A percentile compares a stretch with the other conserved stretches of the same genome.
These are phyloP conservation scores for Chaetomiaceae sp. DNA, from an alignment of 2,329 filamentous ascomycete genomes.

Conservation along the genomic window DNA sequence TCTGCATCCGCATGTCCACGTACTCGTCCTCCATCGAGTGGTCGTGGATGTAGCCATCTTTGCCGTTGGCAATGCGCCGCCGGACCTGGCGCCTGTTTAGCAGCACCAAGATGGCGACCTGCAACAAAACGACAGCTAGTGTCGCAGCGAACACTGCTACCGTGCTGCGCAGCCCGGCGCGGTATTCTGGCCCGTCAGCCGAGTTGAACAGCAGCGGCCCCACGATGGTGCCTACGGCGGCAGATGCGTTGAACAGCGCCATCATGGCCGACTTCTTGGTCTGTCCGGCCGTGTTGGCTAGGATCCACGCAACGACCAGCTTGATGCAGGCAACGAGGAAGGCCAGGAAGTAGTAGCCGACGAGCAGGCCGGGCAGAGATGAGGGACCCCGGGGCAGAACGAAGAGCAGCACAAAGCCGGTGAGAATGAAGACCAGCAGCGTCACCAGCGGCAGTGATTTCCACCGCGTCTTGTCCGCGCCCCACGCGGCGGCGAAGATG, in stretches of 20 bases:
- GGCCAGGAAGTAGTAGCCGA: constrained; percentile 58
- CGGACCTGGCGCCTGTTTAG: constrained; percentile 52
- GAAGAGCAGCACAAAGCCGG: constrained; percentile 53
- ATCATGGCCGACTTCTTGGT: constrained; percentile 56
- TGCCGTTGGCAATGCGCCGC: constrained; percentile 52
- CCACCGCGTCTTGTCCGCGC: constrained; percentile 36
- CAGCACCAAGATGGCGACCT: constrained; percentile 48
- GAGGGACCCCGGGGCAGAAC: constrained; percentile 39
- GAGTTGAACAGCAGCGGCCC: constrained; percentile 57
- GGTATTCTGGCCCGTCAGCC: constrained; percentile 52
- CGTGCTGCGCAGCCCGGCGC: constrained; percentile 49
- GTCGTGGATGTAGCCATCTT: constrained; percentile 53
- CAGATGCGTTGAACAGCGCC: constrained; percentile 57
- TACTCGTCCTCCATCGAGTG: constrained; percentile 54
- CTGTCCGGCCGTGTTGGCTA: constrained; percentile 58
- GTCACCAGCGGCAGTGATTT: constrained; percentile 44
- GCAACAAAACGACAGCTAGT: constrained; percentile 45
- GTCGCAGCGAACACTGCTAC: constrained; percentile 50
- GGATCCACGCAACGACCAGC: constrained; percentile 61
- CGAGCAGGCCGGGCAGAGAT: constrained; percentile 44
- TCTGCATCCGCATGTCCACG: constrained; percentile 24
- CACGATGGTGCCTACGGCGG: constrained; percentile 59
- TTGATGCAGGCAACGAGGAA: constrained; percentile 63
- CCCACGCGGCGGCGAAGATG: constrained; percentile 48
- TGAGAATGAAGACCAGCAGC: constrained; percentile 54